Base-by-base conservation (phyloP, 805 yeast genomes). In the Kazachstania africana region DNA sequence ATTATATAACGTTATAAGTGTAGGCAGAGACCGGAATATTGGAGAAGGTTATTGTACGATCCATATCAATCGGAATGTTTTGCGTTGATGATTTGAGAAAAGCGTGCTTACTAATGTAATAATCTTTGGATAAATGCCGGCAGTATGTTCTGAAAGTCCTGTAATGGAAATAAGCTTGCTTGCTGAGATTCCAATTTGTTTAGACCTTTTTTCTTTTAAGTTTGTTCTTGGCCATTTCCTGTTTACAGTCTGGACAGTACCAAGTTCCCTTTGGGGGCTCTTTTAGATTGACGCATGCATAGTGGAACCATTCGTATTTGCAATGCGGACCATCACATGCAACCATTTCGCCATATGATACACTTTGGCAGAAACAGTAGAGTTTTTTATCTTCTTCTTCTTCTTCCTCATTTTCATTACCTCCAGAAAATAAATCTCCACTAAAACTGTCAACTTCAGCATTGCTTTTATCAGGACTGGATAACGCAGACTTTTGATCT, bases 261-360 rank as follows among this genome's bases (percentile, higher is more conserved):
- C 98, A 88, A 29, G 80, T 78, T 13, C 91, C 94, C 47, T 75
- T 74, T 3, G 97, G 97, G 4, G 94, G 95, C 31, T 75, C 77
- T 13, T 75, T 76, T 37, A 88, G 62, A 1, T 94, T 94, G 26
- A 88, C 95, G 63, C 98, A 91, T 34, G 76, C 78, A 66, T 87
- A 88, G 57, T 91, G 98, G 60, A 88, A 88, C 97, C 97, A 88
- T 53, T 84, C 95, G 42, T 66, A 75, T 49, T 75, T 72, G 62
- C 98, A 91, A 44, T 78, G 75, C 16, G 78, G 79, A 40, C 84
- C 81, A 52, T 88, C 98, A 59, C 98, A 88, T 0, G 91, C 96
- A 42, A 88, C 83, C 98, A 88, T 88, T 46, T 78, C 83, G 16
- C 98, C 98, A 57, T 78, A 83, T 0, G 96, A 85, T 0, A 81